A percentile compares a stretch with the other conserved stretches of the same genome.
Conservation (phyloP, 2,329 filamentous ascomycete species). For the Trichoderma polysporum region DNA sequence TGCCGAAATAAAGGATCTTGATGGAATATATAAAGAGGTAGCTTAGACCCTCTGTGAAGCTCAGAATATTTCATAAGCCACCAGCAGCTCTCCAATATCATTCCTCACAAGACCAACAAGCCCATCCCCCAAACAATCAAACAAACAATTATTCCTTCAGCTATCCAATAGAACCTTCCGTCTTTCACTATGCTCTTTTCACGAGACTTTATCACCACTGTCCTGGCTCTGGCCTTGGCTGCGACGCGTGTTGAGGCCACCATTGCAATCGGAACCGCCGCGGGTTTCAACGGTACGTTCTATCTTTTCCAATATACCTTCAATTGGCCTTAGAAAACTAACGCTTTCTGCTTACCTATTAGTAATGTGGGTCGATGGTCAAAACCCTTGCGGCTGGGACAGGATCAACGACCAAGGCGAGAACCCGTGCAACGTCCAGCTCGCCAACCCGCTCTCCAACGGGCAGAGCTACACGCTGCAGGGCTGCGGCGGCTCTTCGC, state of each 20-base stretch:
- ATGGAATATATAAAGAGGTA: neutral
- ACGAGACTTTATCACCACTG: too few species aligned
- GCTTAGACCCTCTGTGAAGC: neutral
- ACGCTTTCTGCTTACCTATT: too few species aligned
- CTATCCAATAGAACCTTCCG: too few species aligned
- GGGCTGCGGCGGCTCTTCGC: neutral
- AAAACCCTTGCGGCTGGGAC: neutral
- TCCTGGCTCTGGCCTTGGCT: neutral
- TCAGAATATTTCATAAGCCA: neutral
- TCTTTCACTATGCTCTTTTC: too few species aligned
- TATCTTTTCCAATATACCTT: neutral
- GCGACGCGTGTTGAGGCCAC: neutral
- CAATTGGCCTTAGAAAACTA: neutral
- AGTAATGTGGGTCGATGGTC: slow-evolving; percentile 13
- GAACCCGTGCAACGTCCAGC: neutral
- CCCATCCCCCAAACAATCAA: too few species aligned
- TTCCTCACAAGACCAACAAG: neutral
- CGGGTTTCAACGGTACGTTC: neutral
- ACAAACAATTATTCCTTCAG: too few species aligned
- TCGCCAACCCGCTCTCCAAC: neutral
- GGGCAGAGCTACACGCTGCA: neutral
- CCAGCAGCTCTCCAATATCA: too few species aligned
- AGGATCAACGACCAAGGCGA: neutral
- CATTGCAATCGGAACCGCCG: neutral
- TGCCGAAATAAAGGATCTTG: too few species aligned